These are phyloP conservation scores for Amanita pallidorosea DNA, from an alignment of 768 basidiomycete genomes.

Conservation along the genomic window DNA sequence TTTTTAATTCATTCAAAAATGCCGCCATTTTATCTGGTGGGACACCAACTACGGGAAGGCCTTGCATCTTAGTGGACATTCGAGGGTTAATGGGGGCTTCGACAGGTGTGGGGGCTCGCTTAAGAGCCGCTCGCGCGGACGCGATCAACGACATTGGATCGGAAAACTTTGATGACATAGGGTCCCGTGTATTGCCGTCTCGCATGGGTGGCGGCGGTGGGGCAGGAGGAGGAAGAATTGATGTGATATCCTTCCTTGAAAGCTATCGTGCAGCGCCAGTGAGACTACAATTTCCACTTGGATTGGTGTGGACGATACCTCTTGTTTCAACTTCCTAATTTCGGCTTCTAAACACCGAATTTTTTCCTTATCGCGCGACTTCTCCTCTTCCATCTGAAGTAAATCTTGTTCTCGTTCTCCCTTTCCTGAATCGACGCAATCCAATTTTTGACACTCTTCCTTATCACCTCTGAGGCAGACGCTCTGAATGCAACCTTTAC, in stretches of 20 bases:
- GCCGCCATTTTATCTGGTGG: conserved; percentile 77
- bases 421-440: not conserved
- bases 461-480: no score
- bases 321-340: conserved; percentile 43
- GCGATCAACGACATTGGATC: conserved; percentile 34
- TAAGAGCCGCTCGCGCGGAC: conserved; percentile 56
- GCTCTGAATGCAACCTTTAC: no score
- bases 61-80: conserved; percentile 29
- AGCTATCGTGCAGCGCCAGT: conserved; percentile 23
- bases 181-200: conserved; percentile 13
- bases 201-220: conserved; percentile 30
- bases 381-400: conserved; percentile 27
- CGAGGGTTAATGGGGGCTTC: conserved; percentile 59
- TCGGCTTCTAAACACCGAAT: conserved; percentile 61
- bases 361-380: conserved; percentile 45
- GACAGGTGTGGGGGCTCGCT: conserved; percentile 40
- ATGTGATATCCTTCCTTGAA: conserved; percentile 21
- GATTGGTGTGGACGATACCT: conserved; percentile 25
- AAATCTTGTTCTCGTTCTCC: not conserved
- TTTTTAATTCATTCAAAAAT: conserved; percentile 74
- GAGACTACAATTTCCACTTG: not conserved
- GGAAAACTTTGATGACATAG: conserved; percentile 14
- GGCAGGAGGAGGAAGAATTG: conserved; percentile 25
- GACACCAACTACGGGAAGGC: conserved; percentile 61
- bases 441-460: not conserved